Conservation (phyloP, 352 stramenopile species). For the Phytophthora pisi region DNA sequence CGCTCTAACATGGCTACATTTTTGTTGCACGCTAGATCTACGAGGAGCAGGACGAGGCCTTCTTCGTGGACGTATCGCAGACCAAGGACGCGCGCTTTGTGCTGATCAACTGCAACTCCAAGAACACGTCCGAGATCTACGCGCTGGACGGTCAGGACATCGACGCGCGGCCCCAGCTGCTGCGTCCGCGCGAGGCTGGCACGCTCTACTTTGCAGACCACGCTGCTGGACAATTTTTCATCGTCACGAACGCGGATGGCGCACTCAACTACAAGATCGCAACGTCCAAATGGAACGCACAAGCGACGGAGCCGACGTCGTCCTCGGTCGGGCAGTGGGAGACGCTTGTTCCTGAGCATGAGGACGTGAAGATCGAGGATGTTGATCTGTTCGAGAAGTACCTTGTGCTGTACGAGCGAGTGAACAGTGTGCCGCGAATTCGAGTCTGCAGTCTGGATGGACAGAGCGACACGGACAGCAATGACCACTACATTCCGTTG, state of each 20-base stretch:
- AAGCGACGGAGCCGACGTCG: background rate
- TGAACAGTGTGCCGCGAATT: conserved; percentile 71
- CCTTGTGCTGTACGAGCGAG: conserved; percentile 84
- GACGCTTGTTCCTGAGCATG: conserved; percentile 56
- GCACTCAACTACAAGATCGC: conserved; percentile 83
- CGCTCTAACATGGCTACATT: conserved; percentile 12
- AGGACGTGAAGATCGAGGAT: conserved; percentile 88
- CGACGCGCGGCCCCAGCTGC: conserved; percentile 38
- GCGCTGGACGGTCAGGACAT: conserved; percentile 40
- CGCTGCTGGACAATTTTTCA: conserved; percentile 63
- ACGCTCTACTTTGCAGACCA: conserved; percentile 90
- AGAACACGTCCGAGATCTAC: conserved; percentile 87
- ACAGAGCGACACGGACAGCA: background rate
- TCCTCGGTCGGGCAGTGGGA: conserved; percentile 36
- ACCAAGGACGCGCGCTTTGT: conserved; percentile 85
- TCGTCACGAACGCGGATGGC: conserved; percentile 82
- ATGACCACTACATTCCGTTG: conserved; percentile 58
- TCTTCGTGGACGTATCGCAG: conserved; percentile 85
- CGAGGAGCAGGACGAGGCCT: conserved; percentile 72
- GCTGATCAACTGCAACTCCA: conserved; percentile 90
- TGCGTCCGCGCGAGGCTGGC: conserved; percentile 56
- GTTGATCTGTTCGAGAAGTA: conserved; percentile 85
- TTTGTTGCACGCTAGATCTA: conserved; percentile 56
- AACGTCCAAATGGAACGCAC: conserved; percentile 19
- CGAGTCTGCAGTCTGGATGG: conserved; percentile 52